Evolutionary conservation across 2,329 filamentous ascomycete genomes (phyloP).

Genomic region (Calonectria crousiana): DNA sequence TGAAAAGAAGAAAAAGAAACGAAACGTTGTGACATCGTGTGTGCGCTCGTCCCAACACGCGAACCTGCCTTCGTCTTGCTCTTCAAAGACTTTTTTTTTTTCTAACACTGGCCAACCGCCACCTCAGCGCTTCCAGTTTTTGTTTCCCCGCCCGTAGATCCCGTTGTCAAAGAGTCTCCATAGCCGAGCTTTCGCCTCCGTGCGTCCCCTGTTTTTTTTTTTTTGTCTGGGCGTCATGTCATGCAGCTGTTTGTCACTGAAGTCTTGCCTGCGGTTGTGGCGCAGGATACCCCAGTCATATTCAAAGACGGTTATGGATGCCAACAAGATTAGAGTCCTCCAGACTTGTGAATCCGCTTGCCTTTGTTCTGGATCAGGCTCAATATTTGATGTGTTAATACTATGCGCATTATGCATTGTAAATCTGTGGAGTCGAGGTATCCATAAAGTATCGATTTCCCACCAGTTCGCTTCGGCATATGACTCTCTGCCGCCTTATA

Average conservation of each 20-base stretch:
- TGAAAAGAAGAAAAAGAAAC: constrained; percentile 28
- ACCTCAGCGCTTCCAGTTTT: constrained; percentile 11
- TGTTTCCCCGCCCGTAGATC: constrained; percentile 37
- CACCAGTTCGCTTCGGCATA: constrained; percentile 1
- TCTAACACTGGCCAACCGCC: neutral
- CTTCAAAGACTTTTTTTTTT: neutral
- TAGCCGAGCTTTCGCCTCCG: constrained; percentile 17
- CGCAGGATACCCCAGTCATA: constrained; percentile 17
- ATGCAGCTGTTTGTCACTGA: constrained; percentile 28
- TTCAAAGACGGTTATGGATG: neutral
- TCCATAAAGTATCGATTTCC: neutral
- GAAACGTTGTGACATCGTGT: constrained; percentile 16
- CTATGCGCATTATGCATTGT: constrained; percentile 3
- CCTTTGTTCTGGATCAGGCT: neutral
- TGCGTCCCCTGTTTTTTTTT: constrained; percentile 14
- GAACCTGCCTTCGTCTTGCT: constrained; percentile 21
- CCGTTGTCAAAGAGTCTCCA: constrained; percentile 24
- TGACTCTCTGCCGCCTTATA: neutral
- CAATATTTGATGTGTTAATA: constrained; percentile 4
- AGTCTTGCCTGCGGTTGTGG: constrained; percentile 17
- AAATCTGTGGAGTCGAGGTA: constrained; percentile 10
- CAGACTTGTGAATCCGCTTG: neutral
- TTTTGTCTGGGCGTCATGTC: constrained; percentile 15
- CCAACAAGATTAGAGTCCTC: neutral
- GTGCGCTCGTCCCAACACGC: constrained; percentile 30